Base-by-base conservation (phyloP, 2,329 filamentous ascomycete genomes). In the Metarhizium humberi region DNA sequence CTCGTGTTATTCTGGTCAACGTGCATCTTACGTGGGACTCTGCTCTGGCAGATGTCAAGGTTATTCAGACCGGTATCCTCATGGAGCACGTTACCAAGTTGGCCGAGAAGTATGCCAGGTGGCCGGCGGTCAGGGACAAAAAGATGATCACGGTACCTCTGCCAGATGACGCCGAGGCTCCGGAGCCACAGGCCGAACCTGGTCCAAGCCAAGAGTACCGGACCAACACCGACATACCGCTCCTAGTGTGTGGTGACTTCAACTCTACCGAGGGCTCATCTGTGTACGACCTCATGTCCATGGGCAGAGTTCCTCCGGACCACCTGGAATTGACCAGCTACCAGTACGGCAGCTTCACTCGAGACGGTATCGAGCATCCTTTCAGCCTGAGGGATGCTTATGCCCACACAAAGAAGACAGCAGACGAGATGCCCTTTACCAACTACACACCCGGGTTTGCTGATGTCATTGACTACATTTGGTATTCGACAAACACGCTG, bases 1-100 rank as follows among this genome's bases (percentile, higher is more conserved):
- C 90, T 14, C 86, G 94, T 55, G 76, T 97, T 65, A 95, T 99
- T 59, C 85, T 97, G 40, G 90, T 90, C 62, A 97, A 97, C 67
- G 89, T 90, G 5, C 94, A 99, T 75, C 78, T 97, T 53, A 95
- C 90, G 65, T 99, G 94, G 94, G 92, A 99, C 64, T 90, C 90
- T 2, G 85, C 82, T 4, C 86, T 89, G 65, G 88, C 89, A 58
- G 94, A 99, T 66, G 94, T 99, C 71, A 99, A 99, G 75, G 79
- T 96, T 47, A 90, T 99, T 29, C 94, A 99, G 73, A 94, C 90
- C 0, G 94, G 92, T 57, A 95, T 99, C 60, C 70, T 99, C 61
- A 90, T 99, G 87, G 92, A 97, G 66, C 85, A 92, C 54, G 81
- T 99, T 49, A 88, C 86, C 8, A 94, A 91, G 69, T 77, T 92